Evolutionary conservation across 805 yeast genomes (phyloP), one percentile per base, ranked within the genome.

Genomic region (Maudiozyma saulgeensis): DNA sequence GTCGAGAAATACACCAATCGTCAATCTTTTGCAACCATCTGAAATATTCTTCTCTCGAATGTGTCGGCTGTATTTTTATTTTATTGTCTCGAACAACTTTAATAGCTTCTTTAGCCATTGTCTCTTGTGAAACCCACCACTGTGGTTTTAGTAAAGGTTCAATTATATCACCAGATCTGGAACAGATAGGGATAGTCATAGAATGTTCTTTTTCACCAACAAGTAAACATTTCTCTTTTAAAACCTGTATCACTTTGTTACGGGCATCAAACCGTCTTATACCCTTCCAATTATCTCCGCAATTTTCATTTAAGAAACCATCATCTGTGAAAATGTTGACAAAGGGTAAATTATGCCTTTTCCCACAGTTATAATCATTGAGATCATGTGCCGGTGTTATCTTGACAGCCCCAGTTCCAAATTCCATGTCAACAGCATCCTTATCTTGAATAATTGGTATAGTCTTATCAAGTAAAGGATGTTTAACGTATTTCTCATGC

Each of bases 381-480:
- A 81, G 82, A 70, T 91, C 98, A 69, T 91, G 98, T 32, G 96
- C 97, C 48, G 99, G 99, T 6, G 99, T 93, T 66, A 91, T 91
- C 72, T 93, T 91, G 52, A 91, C 98, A 41, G 98, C 98, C 81
- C 99, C 99, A 53, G 98, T 91, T 75, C 99, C 99, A 59, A 93
- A 93, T 67, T 86, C 95, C 97, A 91, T 91, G 69, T 93, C 98
- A 51, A 93, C 98, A 35, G 96, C 89, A 67, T 86, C 95, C 40
- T 81, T 66, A 68, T 91, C 98, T 46, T 89, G 79, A 52, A 91
- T 72, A 62, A 91, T 87, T 54, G 99, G 99, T 47, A 91, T 68
- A 63, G 79, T 74, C 64, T 87, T 82, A 61, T 82, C 84, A 59
- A 87, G 69, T 69, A 91, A 84, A 50, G 99, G 98, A 70, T 93